Evolutionary conservation across 1,284 basidiomycete species (phyloP).

Genomic region (Melampsora americana): DNA sequence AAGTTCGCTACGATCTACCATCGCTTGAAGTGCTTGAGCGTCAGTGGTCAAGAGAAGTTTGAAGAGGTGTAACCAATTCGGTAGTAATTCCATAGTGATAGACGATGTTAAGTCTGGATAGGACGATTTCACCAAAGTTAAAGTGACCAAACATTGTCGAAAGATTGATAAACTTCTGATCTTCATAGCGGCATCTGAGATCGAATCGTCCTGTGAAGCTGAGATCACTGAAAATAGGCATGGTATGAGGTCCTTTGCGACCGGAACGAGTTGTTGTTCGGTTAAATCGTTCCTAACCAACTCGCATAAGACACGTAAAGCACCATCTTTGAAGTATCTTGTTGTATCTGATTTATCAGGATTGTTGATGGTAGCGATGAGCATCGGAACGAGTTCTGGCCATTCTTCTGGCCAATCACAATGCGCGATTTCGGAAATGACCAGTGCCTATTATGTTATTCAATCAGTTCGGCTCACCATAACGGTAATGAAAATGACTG

Average conservation of each 20-base stretch:
- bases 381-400: constrained; percentile 66
- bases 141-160: constrained; percentile 78
- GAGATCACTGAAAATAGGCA: constrained; percentile 59
- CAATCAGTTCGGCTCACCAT: constrained; percentile 7
- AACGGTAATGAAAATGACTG: constrained; percentile 14
- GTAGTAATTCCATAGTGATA: constrained; percentile 73
- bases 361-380: constrained; percentile 69
- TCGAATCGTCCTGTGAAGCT: neutral
- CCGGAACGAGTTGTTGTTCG: constrained; percentile 85
- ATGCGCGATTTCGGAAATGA: constrained; percentile 75
- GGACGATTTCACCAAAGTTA: constrained; percentile 91
- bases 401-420: constrained; percentile 94
- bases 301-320: constrained; percentile 90
- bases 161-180: constrained; percentile 83
- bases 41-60: constrained; percentile 60
- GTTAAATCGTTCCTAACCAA: constrained; percentile 84
- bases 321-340: constrained; percentile 66
- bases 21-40: constrained; percentile 67
- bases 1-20: constrained; percentile 55
- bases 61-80: constrained; percentile 84
- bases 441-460: constrained; percentile 64
- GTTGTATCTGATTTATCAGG: constrained; percentile 64
- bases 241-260: constrained; percentile 77
- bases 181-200: constrained; percentile 57
- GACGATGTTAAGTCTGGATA: constrained; percentile 80